These are phyloP conservation scores for Suillus cothurnatus DNA, from an alignment of 768 basidiomycete species.

Conservation along the genomic window DNA sequence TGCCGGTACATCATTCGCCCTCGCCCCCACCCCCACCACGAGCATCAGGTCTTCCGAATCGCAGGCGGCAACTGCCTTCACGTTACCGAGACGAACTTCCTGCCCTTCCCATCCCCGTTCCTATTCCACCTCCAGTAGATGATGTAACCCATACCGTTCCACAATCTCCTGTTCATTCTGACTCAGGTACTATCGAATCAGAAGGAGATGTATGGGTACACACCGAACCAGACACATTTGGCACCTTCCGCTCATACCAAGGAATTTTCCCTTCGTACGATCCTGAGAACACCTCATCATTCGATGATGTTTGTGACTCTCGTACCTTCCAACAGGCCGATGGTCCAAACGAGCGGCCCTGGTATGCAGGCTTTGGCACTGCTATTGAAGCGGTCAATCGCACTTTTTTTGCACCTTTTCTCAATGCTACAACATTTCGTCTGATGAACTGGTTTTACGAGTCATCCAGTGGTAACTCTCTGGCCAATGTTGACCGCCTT, in stretches of 20 bases:
- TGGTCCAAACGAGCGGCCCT: constrained; percentile 16
- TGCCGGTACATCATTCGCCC: too few relatives aligned
- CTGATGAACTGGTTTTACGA: too few relatives aligned
- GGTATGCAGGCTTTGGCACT: background rate
- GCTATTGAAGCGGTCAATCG: background rate
- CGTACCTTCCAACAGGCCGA: background rate
- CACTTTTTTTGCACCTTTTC: too few relatives aligned
- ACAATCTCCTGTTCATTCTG: too few relatives aligned
- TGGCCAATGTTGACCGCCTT: too few relatives aligned
- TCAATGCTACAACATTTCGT: too few relatives aligned
- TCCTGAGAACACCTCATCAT: background rate
- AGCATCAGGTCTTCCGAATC: constrained; percentile 6
- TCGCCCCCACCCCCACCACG: background rate
- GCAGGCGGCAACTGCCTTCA: background rate
- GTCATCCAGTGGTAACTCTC: too few relatives aligned
- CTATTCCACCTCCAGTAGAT: constrained; percentile 8
- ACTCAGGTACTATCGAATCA: background rate
- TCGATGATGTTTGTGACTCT: background rate
- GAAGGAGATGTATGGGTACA: constrained; percentile 20
- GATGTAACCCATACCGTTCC: too few relatives aligned
- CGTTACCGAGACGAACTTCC: constrained; percentile 3
- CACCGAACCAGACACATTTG: constrained; percentile 19
- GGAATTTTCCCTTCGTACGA: background rate
- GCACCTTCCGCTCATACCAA: background rate
- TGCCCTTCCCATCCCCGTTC: constrained; percentile 1